Conservation (phyloP, 2,329 filamentous ascomycete genomes). For the Arachnomyces sp. region DNA sequence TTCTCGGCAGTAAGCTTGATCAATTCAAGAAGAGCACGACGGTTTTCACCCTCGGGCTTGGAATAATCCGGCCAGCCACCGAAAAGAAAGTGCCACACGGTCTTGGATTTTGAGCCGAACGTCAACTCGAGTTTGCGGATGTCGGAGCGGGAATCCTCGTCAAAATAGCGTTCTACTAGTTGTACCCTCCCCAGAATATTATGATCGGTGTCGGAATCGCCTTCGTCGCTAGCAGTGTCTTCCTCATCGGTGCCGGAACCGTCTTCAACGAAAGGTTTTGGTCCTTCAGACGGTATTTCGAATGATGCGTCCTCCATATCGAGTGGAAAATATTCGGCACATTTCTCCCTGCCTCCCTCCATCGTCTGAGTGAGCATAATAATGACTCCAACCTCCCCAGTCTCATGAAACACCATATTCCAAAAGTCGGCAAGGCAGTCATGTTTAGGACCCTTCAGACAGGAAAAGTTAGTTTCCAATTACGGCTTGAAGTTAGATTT, state of each 20-base stretch:
- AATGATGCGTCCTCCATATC: slow-evolving; percentile 44
- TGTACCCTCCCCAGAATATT: slow-evolving; percentile 58
- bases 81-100: slow-evolving; percentile 79
- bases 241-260: slow-evolving; percentile 39
- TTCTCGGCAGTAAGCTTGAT: slow-evolving; percentile 41
- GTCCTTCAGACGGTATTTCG: slow-evolving; percentile 28
- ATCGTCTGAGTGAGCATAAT: slow-evolving; percentile 90
- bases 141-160: slow-evolving; percentile 54
- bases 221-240: slow-evolving; percentile 50
- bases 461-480: neutral
- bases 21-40: slow-evolving; percentile 43
- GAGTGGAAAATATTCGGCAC: slow-evolving; percentile 76
- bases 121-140: slow-evolving; percentile 60
- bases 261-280: slow-evolving; percentile 39
- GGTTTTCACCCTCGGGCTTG: slow-evolving; percentile 55
- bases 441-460: slow-evolving; percentile 61
- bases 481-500: neutral
- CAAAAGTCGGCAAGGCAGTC: slow-evolving; percentile 74
- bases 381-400: slow-evolving; percentile 65
- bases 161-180: slow-evolving; percentile 47
- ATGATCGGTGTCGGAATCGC: slow-evolving; percentile 19
- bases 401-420: slow-evolving; percentile 89
- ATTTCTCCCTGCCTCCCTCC: slow-evolving; percentile 72
- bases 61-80: slow-evolving; percentile 85
- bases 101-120: slow-evolving; percentile 47